Percentiles rank a stretch among this genome's conserved stretches.
Conservation (phyloP, 495 filamentous ascomycete genomes). For the Aspergillus bridgeri region DNA sequence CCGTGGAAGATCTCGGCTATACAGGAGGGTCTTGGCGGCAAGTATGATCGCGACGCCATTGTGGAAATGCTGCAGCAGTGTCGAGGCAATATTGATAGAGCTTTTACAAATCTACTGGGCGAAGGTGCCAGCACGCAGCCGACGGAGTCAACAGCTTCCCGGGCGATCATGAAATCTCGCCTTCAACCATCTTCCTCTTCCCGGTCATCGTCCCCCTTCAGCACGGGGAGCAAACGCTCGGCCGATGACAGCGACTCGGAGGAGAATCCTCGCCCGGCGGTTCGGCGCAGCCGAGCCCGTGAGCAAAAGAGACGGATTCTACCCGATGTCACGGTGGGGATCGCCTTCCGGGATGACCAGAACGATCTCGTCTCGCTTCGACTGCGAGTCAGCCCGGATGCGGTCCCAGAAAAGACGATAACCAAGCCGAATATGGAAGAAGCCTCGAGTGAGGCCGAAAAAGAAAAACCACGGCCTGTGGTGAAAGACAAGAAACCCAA, state of each 20-base stretch:
- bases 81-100: slow-evolving; percentile 57
- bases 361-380: slow-evolving; percentile 46
- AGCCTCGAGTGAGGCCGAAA: slow-evolving; percentile 10
- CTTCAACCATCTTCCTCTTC: slow-evolving; percentile 39
- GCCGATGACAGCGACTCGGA: slow-evolving; percentile 45
- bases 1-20: slow-evolving; percentile 65
- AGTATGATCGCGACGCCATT: slow-evolving; percentile 52
- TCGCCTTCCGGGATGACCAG: slow-evolving; percentile 42
- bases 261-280: slow-evolving; percentile 29
- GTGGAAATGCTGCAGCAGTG: slow-evolving; percentile 56
- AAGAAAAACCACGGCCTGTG: slow-evolving; percentile 1
- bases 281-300: slow-evolving; percentile 28
- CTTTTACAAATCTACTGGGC: slow-evolving; percentile 57
- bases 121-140: slow-evolving; percentile 35
- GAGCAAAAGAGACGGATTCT: slow-evolving; percentile 38
- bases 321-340: slow-evolving; percentile 46
- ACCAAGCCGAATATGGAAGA: slow-evolving; percentile 3
- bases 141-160: slow-evolving; percentile 23
- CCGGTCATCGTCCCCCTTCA: slow-evolving; percentile 44
- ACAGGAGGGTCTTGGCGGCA: slow-evolving; percentile 52
- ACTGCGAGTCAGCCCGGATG: slow-evolving; percentile 35
- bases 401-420: slow-evolving; percentile 11
- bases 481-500: slow-evolving; percentile 13
- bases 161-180: slow-evolving; percentile 34
- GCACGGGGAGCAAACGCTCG: slow-evolving; percentile 48